These are phyloP conservation scores for Gleditsia sinensis DNA, from an alignment of 306 rosid genomes.

Conservation along the genomic window DNA sequence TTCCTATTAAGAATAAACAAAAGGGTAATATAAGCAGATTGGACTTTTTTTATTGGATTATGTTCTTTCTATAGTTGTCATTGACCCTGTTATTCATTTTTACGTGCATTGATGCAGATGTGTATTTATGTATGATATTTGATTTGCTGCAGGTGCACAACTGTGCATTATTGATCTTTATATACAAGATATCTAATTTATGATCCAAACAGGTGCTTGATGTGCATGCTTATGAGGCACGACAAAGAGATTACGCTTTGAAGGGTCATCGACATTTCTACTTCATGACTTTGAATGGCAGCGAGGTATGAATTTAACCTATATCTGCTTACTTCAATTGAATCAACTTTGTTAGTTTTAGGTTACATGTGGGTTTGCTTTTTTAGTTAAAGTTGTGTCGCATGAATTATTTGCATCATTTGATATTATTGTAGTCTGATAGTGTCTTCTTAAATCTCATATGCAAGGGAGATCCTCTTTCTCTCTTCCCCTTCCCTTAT, in stretches of 20 bases:
- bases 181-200: constrained; percentile 28
- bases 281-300: constrained; percentile 96
- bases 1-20: constrained; percentile 14
- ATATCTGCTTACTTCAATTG: constrained; percentile 1
- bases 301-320: constrained; percentile 69
- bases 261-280: constrained; percentile 98
- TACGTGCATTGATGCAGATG: constrained; percentile 10
- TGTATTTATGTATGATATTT: no score
- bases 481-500: not conserved
- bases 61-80: not conserved
- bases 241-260: constrained; percentile 90
- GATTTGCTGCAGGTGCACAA: constrained; percentile 15
- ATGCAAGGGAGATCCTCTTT: constrained; percentile 14
- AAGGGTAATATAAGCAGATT: constrained; percentile 23
- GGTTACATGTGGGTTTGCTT: not conserved
- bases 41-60: constrained; percentile 5
- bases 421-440: not conserved
- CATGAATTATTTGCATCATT: constrained; percentile 5
- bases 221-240: constrained; percentile 77
- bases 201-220: constrained; percentile 82
- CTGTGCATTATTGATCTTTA: constrained; percentile 20
- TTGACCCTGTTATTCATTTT: constrained; percentile 21
- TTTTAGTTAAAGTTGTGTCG: constrained; percentile 11
- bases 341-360: not conserved
- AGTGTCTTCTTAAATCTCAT: not conserved